Conservation (phyloP, 768 basidiomycete genomes). For the Mycena galopus region DNA sequence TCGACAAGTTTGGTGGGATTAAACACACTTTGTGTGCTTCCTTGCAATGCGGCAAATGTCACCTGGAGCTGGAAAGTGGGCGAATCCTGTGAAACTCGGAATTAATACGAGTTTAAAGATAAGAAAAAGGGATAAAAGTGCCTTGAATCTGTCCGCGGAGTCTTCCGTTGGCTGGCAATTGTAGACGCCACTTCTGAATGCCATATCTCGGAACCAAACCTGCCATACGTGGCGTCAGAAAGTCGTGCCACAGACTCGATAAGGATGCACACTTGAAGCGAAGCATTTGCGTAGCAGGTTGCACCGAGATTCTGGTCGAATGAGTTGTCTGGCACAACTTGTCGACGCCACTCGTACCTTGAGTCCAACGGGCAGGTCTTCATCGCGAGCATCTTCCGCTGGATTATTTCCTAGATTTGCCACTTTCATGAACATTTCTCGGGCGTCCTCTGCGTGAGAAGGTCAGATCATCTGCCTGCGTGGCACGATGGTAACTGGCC, state of each 20-base stretch:
- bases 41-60: slow-evolving; percentile 89
- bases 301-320: slow-evolving; percentile 88
- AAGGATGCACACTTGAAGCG: slow-evolving; percentile 76
- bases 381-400: slow-evolving; percentile 59
- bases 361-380: slow-evolving; percentile 78
- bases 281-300: slow-evolving; percentile 97
- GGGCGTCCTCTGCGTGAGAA: slow-evolving; percentile 58
- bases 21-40: slow-evolving; percentile 75
- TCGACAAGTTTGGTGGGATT: slow-evolving; percentile 90
- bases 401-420: slow-evolving; percentile 71
- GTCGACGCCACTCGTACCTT: slow-evolving; percentile 60
- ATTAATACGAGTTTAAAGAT: slow-evolving; percentile 12
- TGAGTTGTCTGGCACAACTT: slow-evolving; percentile 12
- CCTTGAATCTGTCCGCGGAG: slow-evolving; percentile 58
- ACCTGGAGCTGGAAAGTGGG: slow-evolving; percentile 84
- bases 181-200: slow-evolving; percentile 89
- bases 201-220: slow-evolving; percentile 93
- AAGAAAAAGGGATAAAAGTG: slow-evolving; percentile 22
- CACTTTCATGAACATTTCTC: slow-evolving; percentile 64
- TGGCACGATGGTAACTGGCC: slow-evolving; percentile 54
- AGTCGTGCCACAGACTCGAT: slow-evolving; percentile 10
- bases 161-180: slow-evolving; percentile 73
- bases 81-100: slow-evolving; percentile 65
- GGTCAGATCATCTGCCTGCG: slow-evolving; percentile 25
- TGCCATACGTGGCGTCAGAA: slow-evolving; percentile 45